A percentile compares a stretch with the other conserved stretches of the same genome.
phyloP scores from a whole-genome alignment of 176 grass and related monocot species.

The Eleusine coracana region DNA sequence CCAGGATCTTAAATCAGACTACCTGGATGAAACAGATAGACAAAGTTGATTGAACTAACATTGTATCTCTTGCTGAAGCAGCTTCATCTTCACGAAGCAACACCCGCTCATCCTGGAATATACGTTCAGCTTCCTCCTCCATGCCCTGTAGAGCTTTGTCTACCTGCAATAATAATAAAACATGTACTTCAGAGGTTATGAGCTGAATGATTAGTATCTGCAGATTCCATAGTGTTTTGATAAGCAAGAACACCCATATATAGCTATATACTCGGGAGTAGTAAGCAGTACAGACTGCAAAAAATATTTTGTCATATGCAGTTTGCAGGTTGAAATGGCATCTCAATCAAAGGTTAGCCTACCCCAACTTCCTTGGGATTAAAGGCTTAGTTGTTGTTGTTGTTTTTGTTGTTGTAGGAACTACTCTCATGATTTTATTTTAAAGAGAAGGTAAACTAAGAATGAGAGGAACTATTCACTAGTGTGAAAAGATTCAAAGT shows the following conservation, averaged over 20 bases:
- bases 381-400: too few species aligned
- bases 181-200: neutral
- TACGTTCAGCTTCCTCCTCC: constrained; percentile 92
- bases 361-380: too few species aligned
- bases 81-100: constrained; percentile 93
- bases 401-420: neutral
- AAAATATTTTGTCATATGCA: neutral
- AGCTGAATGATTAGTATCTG: constrained; percentile 20
- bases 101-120: constrained; percentile 82
- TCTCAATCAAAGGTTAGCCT: too few species aligned
- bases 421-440: neutral
- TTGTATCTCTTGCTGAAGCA: constrained; percentile 82
- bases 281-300: neutral
- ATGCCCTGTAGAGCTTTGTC: constrained; percentile 94
- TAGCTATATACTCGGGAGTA: neutral
- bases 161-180: constrained; percentile 57
- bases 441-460: neutral
- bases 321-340: constrained; percentile 1
- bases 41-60: constrained; percentile 60
- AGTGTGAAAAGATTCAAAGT: neutral
- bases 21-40: neutral
- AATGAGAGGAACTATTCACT: neutral
- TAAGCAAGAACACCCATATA: neutral
- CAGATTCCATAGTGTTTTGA: neutral
- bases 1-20: constrained; percentile 13